These are phyloP conservation scores for Teratosphaeria zuluensis DNA, from an alignment of 2,329 filamentous ascomycete genomes.

Conservation along the genomic window DNA sequence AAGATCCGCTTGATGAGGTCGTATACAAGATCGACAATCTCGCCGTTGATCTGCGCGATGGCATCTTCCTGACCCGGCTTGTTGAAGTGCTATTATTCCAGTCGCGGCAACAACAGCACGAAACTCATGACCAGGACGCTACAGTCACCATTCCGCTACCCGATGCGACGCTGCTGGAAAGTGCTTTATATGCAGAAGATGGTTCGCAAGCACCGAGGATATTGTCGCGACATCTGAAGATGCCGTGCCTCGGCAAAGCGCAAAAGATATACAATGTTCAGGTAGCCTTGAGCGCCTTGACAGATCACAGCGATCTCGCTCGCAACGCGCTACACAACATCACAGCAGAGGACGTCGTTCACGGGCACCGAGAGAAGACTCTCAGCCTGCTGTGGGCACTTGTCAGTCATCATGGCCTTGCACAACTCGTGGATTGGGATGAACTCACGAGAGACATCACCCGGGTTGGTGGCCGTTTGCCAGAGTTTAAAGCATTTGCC, in stretches of 20 bases:
- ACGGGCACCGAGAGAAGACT: constrained; percentile 56
- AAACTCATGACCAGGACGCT: constrained; percentile 18
- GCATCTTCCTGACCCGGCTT: constrained; percentile 49
- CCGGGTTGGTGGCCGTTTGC: not conserved
- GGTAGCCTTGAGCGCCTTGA: constrained; percentile 45
- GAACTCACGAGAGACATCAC: constrained; percentile 41
- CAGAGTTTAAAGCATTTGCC: not conserved
- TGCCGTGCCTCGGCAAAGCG: constrained; percentile 45
- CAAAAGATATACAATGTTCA: constrained; percentile 53
- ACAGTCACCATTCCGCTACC: constrained; percentile 38
- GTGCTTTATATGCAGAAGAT: constrained; percentile 18
- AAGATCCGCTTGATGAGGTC: constrained; percentile 51
- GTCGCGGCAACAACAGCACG: not conserved
- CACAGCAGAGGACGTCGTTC: constrained; percentile 49
- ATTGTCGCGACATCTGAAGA: constrained; percentile 49
- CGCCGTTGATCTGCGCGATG: constrained; percentile 53
- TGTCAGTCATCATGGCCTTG: constrained; percentile 47
- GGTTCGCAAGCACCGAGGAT: constrained; percentile 33
- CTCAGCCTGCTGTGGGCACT: constrained; percentile 51
- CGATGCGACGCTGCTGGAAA: constrained; percentile 34
- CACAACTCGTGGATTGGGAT: constrained; percentile 45
- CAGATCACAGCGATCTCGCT: constrained; percentile 32
- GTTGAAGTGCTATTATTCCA: constrained; percentile 48
- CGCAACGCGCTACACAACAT: constrained; percentile 34
- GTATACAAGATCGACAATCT: constrained; percentile 50